Evolutionary conservation across 23 red algal genomes (phyloP), one percentile per base, ranked within the genome.

Genomic region (Agarophyton chilense): DNA sequence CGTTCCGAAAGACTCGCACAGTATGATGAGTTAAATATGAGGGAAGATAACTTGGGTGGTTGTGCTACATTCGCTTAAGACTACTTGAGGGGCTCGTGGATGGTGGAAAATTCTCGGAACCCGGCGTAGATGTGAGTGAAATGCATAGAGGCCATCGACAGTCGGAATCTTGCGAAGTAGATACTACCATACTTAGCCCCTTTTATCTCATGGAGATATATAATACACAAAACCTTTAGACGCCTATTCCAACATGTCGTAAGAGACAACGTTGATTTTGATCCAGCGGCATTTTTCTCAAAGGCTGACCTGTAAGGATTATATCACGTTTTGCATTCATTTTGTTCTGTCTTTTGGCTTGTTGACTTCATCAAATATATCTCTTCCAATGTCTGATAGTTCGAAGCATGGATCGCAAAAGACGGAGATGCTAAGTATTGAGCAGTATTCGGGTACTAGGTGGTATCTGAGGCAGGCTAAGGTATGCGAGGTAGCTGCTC

Each of bases 1-100:
- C 96, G 96, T 5, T 98, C 96, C 21, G 96, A 98, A 74, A 92
- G 92, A 25, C 58, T 98, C 47, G 87, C 96, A 1, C 95, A 98
- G 82, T 98, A 95, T 67, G 95, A 98, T 57, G 92, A 98, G 68
- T 55, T 98, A 2, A 50, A 95, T 56, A 65, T 92, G 42, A 98
- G 95, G 35, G 96, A 98, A 81, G 96, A 98, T 40, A 92, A 98
- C 21, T 65, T 98, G 52, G 89, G 87, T 19, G 72, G 56, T 2
- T 25, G 34, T 40, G 92, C 96, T 10, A 83, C 89, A 17, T 98
- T 89, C 67, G 96, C 92, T 16, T 92, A 88, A 1, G 90, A 88
- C 8, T 90, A 98, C 52, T 98, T 85, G 81, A 73, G 96, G 67
- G 91, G 86, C 52, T 92, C 96, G 25, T 98, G 96, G 96, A 80